Base-by-base conservation (phyloP, 805 yeast species). In the Cyberlindnera maritima region DNA sequence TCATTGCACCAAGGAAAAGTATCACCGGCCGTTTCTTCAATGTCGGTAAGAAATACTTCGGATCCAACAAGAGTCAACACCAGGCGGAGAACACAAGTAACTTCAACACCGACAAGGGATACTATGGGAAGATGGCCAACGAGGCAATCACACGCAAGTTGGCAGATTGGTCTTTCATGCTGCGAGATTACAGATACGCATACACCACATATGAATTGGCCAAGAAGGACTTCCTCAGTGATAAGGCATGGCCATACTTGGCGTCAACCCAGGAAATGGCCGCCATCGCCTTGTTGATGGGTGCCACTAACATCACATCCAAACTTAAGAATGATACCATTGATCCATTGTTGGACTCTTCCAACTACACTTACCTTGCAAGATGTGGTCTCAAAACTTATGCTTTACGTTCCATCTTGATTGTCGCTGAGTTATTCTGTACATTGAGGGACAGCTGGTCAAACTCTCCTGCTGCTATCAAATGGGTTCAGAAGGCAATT, bases 221-320 rank as follows among this genome's bases (percentile, higher is more conserved):
- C 33, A 83, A 84, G 49, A 84, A 85, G 58, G 97, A 91, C 61
- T 83, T 83, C 54, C 70, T 79, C 34, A 77, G 79, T 49, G 94
- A 85, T 58, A 85, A 83, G 65, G 88, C 94, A 1, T 88, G 94
- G 89, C 68, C 74, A 12, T 81, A 85, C 56, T 76, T 83, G 41
- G 96, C 97, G 0, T 81, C 95, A 0, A 72, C 85, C n/a, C 90
- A 91, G 54, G 97, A 92, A 64, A 87, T 89, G 85, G 83, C 88
- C 56, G 86, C 91, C 0, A 71, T 83, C 1, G 80, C 95, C 1
- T 69, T 85, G 21, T 66, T 91, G 4, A 72, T 92, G 65, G 90
- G 71, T 12, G 73, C 70, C 17, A 66, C 62, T 35, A 68, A 70
- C 40, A 70, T 71, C 18, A 70, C 75, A 2, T 68, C 67, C 2